A percentile compares a stretch with the other conserved stretches of the same genome.
These are phyloP conservation scores for Candida awuae DNA, from an alignment of 805 yeast species.

Conservation along the genomic window DNA sequence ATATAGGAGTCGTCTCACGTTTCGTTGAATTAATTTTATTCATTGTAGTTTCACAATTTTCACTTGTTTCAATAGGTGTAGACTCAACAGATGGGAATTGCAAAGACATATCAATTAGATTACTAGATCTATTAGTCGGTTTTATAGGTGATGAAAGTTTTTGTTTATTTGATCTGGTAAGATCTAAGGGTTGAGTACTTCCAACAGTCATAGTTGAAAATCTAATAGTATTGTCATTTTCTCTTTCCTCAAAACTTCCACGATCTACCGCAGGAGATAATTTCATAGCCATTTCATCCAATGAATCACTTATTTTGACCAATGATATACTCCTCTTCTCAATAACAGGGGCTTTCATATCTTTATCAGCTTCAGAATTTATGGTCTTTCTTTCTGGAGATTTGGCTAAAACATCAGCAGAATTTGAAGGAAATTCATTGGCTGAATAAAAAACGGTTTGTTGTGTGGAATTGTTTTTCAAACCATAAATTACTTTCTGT, in stretches of 20 bases:
- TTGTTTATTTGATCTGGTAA: not conserved
- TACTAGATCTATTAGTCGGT: conserved; percentile 2
- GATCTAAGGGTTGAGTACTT: not conserved
- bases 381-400: not conserved
- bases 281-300: conserved; percentile 7
- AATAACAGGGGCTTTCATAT: not conserved
- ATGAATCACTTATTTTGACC: conserved; percentile 1
- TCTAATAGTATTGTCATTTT: not conserved
- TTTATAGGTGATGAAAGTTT: not conserved
- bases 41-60: not conserved
- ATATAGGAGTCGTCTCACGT: not conserved
- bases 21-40: not conserved
- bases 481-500: conserved; percentile 16
- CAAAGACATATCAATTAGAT: conserved; percentile 5
- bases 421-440: conserved; percentile 24
- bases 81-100: not conserved
- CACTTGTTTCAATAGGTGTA: conserved; percentile 1
- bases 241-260: too few relatives aligned
- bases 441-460: conserved; percentile 34
- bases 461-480: conserved; percentile 22
- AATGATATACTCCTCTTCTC: not conserved
- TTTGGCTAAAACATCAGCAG: not conserved
- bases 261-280: not conserved
- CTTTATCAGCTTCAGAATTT: not conserved
- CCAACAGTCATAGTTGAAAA: not conserved